A percentile compares a stretch with the other conserved stretches of the same genome.
phyloP scores from a whole-genome alignment of 179 eudicot genomes.

The Beta corolliflora region DNA sequence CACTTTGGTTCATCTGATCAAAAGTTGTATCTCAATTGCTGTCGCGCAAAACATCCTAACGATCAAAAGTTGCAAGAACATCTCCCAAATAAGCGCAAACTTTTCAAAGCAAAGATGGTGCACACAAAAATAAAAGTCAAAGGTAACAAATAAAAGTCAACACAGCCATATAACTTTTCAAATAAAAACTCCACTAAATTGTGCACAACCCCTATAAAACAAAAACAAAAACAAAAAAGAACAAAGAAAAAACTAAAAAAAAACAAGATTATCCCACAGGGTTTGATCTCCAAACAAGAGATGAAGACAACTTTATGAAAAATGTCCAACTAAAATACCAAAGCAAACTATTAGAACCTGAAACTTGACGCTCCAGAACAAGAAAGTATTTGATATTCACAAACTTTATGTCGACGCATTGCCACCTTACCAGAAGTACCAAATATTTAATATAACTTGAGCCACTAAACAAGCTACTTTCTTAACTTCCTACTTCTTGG shows the following conservation, averaged over 20 bases:
- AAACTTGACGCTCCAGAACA: conserved; percentile 3
- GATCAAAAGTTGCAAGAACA: no score
- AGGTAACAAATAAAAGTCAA: no score
- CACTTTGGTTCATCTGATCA: no score
- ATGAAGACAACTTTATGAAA: not conserved
- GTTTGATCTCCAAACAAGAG: not conserved
- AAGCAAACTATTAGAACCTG: not conserved
- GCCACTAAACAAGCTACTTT: not conserved
- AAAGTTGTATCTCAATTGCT: no score
- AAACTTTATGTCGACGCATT: conserved; percentile 42
- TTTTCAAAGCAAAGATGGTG: no score
- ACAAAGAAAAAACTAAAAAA: not conserved
- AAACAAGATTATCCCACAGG: not conserved
- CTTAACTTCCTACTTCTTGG: conserved; percentile 28
- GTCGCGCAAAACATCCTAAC: no score
- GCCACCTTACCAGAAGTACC: not conserved
- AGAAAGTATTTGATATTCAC: conserved; percentile 20
- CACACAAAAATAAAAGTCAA: no score
- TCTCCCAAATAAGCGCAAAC: no score
- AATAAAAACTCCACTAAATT: not conserved
- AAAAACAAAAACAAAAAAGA: not conserved
- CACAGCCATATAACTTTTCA: no score
- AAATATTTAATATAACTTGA: not conserved
- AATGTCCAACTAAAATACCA: not conserved
- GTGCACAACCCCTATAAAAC: not conserved